These are phyloP conservation scores for Rhizopus sp. DNA, from an alignment of 371 early-diverging fungal genomes.

Conservation along the genomic window DNA sequence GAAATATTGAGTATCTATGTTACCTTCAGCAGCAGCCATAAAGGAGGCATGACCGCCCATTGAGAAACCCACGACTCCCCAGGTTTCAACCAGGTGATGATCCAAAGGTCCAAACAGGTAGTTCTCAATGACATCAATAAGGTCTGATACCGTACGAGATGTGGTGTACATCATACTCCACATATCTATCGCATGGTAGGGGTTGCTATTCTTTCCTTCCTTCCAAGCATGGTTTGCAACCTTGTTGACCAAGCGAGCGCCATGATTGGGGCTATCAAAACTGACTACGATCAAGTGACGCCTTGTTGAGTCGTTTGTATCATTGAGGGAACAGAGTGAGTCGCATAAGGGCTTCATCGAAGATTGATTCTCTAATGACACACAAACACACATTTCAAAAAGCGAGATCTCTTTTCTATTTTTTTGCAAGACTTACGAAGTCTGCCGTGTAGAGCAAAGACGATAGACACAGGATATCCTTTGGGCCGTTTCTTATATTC, in stretches of 20 bases:
- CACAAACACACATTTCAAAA: background rate
- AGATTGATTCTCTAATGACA: slow-evolving; percentile 25
- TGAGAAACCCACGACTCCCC: slow-evolving; percentile 56
- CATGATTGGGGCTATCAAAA: slow-evolving; percentile 64
- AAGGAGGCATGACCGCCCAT: slow-evolving; percentile 63
- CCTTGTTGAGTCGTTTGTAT: background rate
- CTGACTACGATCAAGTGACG: slow-evolving; percentile 43
- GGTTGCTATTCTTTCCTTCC: slow-evolving; percentile 35
- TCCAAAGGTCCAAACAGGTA: slow-evolving; percentile 40
- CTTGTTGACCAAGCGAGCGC: slow-evolving; percentile 40
- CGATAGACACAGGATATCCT: slow-evolving; percentile 30
- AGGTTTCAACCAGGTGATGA: slow-evolving; percentile 31
- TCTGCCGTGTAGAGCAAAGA: slow-evolving; percentile 51
- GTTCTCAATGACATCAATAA: slow-evolving; percentile 55
- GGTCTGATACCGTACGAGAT: slow-evolving; percentile 42
- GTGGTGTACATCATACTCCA: slow-evolving; percentile 46
- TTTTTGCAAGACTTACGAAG: slow-evolving; percentile 28
- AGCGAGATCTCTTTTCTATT: background rate
- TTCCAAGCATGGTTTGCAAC: slow-evolving; percentile 43
- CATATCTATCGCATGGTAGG: slow-evolving; percentile 57
- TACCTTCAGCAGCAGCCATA: slow-evolving; percentile 52
- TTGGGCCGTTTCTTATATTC: slow-evolving; percentile 27
- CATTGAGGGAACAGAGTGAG: slow-evolving; percentile 30
- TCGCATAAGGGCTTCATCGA: slow-evolving; percentile 33
- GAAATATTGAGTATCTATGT: background rate